Conservation (phyloP, 2,329 filamentous ascomycete species). For the Ascochyta pisi region DNA sequence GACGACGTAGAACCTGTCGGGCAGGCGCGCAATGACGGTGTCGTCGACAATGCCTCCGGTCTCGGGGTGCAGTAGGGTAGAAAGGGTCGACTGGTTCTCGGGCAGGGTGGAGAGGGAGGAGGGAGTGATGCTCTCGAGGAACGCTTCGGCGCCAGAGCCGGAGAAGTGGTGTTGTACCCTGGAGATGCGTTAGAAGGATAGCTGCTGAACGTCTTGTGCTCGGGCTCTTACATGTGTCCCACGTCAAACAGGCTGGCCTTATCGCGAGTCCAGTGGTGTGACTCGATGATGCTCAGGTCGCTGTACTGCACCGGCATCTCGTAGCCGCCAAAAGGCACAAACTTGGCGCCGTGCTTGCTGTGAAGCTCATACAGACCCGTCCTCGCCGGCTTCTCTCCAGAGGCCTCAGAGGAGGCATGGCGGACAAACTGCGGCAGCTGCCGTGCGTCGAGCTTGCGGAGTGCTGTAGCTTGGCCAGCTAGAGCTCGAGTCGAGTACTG, state of each 20-base stretch:
- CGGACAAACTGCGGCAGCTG: conserved; percentile 29
- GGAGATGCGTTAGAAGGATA: background rate
- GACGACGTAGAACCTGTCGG: conserved; percentile 80
- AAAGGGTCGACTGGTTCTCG: conserved; percentile 77
- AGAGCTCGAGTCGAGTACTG: conserved; percentile 22
- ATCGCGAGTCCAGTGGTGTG: conserved; percentile 86
- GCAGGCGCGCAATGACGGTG: conserved; percentile 82
- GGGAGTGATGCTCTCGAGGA: conserved; percentile 86
- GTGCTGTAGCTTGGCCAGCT: conserved; percentile 28
- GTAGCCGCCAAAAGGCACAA: conserved; percentile 95
- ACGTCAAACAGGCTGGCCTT: conserved; percentile 95
- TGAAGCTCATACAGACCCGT: conserved; percentile 84
- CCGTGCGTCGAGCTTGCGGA: conserved; percentile 32
- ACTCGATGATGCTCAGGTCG: conserved; percentile 77
- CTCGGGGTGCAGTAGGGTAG: conserved; percentile 73
- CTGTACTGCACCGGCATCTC: conserved; percentile 92
- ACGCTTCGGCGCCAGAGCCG: conserved; percentile 78
- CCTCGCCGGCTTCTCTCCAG: conserved; percentile 52
- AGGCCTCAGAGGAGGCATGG: conserved; percentile 38
- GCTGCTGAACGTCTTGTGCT: conserved; percentile 15
- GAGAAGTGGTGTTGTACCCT: conserved; percentile 82
- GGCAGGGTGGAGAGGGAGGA: conserved; percentile 70
- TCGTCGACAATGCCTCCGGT: conserved; percentile 96
- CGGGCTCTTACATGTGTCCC: conserved; percentile 77
- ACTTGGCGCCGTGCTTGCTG: conserved; percentile 80